Conservation (phyloP, 495 filamentous ascomycete genomes). For the Pyrenopolyporus hunteri region DNA sequence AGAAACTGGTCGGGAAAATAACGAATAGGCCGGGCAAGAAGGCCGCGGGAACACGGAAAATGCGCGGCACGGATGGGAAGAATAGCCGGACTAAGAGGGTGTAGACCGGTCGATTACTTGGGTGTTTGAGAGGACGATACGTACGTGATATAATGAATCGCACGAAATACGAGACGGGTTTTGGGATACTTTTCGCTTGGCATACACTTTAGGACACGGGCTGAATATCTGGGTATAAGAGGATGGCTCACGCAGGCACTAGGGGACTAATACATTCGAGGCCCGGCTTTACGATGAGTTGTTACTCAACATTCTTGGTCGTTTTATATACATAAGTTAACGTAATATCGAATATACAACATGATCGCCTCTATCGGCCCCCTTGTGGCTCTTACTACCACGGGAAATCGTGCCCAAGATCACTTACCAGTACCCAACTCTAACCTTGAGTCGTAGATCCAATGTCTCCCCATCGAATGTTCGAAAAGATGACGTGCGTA, state of each 20-base stretch:
- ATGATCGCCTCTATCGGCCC: background rate
- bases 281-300: no score
- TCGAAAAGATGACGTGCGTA: conserved; percentile 59
- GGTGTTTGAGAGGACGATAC: background rate
- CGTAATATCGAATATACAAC: background rate
- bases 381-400: background rate
- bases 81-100: conserved; percentile 21
- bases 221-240: no score
- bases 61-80: conserved; percentile 46
- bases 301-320: no score
- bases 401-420: background rate
- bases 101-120: conserved; percentile 2
- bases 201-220: no score
- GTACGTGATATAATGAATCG: background rate
- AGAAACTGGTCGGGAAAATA: conserved; percentile 43
- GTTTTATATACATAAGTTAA: no score
- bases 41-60: conserved; percentile 45
- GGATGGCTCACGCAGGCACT: no score
- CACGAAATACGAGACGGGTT: no score
- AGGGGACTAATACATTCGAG: no score
- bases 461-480: conserved; percentile 46
- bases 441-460: conserved; percentile 28
- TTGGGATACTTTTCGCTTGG: no score
- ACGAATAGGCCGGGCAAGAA: conserved; percentile 42
- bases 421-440: background rate